Conservation (phyloP, 2,329 filamentous ascomycete species). For the Aspergillus neotritici region DNA sequence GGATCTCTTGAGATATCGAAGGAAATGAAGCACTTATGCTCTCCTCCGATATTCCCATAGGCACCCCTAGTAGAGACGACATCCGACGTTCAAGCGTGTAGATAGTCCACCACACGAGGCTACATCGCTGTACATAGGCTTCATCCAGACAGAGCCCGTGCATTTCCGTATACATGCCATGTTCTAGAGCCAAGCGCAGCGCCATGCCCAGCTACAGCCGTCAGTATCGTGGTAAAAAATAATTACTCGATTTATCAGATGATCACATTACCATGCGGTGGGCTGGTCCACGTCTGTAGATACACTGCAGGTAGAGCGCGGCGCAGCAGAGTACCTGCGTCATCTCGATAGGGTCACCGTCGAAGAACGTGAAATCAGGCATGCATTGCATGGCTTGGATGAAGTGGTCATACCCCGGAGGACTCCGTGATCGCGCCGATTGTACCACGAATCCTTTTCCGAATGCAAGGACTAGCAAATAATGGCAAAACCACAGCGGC, state of each 20-base stretch:
- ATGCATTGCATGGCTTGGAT: conserved; percentile 39
- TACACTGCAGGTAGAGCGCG: conserved; percentile 47
- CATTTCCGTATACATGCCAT: conserved; percentile 52
- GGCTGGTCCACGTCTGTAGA: conserved; percentile 44
- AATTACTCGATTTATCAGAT: too few relatives aligned
- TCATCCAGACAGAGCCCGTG: conserved; percentile 38
- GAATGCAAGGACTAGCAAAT: conserved; percentile 49
- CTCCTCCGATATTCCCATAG: conserved; percentile 45
- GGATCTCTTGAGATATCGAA: conserved; percentile 32
- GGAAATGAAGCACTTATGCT: conserved; percentile 44
- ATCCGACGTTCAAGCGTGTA: conserved; percentile 51
- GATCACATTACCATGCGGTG: conserved; percentile 38
- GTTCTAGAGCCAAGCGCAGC: conserved; percentile 44
- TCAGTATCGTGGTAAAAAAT: neutral
- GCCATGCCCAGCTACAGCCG: conserved; percentile 46
- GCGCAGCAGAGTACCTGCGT: conserved; percentile 48
- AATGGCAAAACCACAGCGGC: conserved; percentile 47
- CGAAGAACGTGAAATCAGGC: conserved; percentile 37
- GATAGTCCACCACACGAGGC: conserved; percentile 50
- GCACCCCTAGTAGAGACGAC: conserved; percentile 49
- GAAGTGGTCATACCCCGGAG: conserved; percentile 44
- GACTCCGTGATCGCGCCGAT: conserved; percentile 23
- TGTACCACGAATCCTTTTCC: conserved; percentile 48
- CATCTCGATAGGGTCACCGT: conserved; percentile 38
- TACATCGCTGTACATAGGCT: conserved; percentile 41